Evolutionary conservation across 768 basidiomycete genomes (phyloP).

Genomic region (Amanita subjunquillea): DNA sequence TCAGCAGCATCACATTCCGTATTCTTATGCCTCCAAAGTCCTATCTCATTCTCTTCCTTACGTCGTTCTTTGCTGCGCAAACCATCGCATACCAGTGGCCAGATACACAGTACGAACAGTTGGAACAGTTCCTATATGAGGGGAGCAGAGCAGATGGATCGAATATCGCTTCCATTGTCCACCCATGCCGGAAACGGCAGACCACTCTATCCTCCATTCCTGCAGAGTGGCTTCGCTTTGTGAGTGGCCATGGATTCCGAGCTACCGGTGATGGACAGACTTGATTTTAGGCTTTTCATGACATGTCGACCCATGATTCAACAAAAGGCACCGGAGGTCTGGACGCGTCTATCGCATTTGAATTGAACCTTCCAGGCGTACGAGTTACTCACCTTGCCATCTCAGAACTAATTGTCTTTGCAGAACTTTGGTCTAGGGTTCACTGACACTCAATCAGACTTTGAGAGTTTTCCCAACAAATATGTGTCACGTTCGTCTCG

Average conservation of each 20-base stretch:
- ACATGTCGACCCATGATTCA: constrained; percentile 36
- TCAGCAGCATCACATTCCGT: background rate
- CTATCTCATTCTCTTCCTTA: background rate
- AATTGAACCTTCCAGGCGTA: constrained; percentile 31
- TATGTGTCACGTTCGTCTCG: constrained; percentile 30
- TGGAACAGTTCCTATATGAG: constrained; percentile 26
- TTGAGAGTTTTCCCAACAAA: constrained; percentile 30
- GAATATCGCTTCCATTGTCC: constrained; percentile 18
- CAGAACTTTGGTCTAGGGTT: constrained; percentile 41
- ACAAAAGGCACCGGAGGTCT: constrained; percentile 38
- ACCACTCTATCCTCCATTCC: constrained; percentile 22
- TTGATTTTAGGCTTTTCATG: constrained; percentile 34
- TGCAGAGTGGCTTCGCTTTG: constrained; percentile 31
- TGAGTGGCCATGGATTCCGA: constrained; percentile 8
- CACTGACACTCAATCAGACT: constrained; percentile 30
- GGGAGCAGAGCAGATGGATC: constrained; percentile 22
- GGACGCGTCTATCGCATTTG: constrained; percentile 39
- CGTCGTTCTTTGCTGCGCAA: background rate
- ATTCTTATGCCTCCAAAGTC: background rate
- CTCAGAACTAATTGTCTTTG: background rate
- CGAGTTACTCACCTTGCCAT: constrained; percentile 4
- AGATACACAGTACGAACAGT: constrained; percentile 22
- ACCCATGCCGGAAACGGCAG: constrained; percentile 17
- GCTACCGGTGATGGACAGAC: background rate
- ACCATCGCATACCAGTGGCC: constrained; percentile 19